These are phyloP conservation scores for Pisolithus albus DNA, from an alignment of 768 basidiomycete species.

Conservation along the genomic window DNA sequence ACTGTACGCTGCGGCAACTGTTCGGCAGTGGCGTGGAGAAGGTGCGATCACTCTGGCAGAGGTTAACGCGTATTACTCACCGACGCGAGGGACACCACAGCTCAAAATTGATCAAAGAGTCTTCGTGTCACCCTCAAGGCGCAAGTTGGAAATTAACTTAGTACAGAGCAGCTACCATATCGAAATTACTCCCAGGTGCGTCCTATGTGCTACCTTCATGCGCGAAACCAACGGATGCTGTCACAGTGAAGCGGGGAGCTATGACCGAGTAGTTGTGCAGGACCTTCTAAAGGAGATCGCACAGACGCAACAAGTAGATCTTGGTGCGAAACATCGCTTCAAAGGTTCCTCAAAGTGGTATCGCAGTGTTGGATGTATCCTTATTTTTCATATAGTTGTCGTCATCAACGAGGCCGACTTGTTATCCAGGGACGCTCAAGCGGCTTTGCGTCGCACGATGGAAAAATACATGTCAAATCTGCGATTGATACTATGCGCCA, in stretches of 20 bases:
- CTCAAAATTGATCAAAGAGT: constrained; percentile 97
- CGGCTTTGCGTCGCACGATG: constrained; percentile 95
- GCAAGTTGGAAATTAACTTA: constrained; percentile 93
- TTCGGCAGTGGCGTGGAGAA: constrained; percentile 93
- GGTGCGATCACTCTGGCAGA: constrained; percentile 35
- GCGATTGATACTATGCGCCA: constrained; percentile 93
- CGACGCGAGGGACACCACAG: constrained; percentile 34
- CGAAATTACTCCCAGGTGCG: constrained; percentile 93
- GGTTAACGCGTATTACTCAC: not conserved
- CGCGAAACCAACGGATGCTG: not conserved
- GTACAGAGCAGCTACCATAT: constrained; percentile 98
- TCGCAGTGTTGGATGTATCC: not conserved
- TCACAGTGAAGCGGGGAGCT: constrained; percentile 88
- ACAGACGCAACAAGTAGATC: constrained; percentile 96
- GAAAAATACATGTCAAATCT: constrained; percentile 99
- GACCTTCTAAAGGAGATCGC: constrained; percentile 98
- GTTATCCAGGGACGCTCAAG: constrained; percentile 92
- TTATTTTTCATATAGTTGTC: constrained; percentile 54
- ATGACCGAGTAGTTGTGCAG: constrained; percentile 91
- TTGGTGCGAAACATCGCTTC: constrained; percentile 92
- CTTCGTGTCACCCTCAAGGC: constrained; percentile 87
- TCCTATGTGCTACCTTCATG: not conserved
- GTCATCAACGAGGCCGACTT: constrained; percentile 97
- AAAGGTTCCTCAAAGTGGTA: constrained; percentile 54
- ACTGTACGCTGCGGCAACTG: constrained; percentile 78